Evolutionary conservation across 1,284 basidiomycete genomes (phyloP), one percentile per base, ranked within the genome.

Genomic region (Phlebopus sp.): DNA sequence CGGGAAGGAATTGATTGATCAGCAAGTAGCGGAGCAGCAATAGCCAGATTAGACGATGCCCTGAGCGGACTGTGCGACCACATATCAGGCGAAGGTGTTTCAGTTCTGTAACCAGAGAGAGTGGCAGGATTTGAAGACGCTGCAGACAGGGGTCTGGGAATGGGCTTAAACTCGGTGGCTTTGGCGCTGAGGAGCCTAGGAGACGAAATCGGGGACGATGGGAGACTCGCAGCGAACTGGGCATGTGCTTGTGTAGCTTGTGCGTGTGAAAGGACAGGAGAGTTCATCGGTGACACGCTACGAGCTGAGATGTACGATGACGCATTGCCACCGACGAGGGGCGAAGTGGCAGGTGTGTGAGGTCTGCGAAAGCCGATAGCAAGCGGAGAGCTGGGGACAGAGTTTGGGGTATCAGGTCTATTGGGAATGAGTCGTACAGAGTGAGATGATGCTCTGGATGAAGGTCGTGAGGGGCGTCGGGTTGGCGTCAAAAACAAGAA

Each of bases 1-100:
- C 76, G 69, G 15, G 72, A 76, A 18, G 82, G 72, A n/a, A 80
- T 70, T 4, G 75, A 75, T 43, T 80, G 81, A 54, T 91, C 89
- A 44, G 88, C 84, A 31, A 92, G 78, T 27, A 95, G 74, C 3
- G 92, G 92, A 1, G 90, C 86, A 8, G 91, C 92, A 52, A 94
- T 92, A 30, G 91, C 90, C 8, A 94, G 77, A 62, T 91, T 94
- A 2, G 90, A 92, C 0, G 83, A 79, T 0, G 82, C 80, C 43
- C 90, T 76, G 1, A 82, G 77, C 2, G 82, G 81, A 55, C 78
- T 85, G 62, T 86, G 84, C 1, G 88, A 78, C 89, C 88, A 91
- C 42, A 90, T 61, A 69, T 90, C 88, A 19, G 87, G 90, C 11
- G 86, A 87, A 23, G 87, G 84, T 0, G 86, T 87, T 52, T 89